Base-by-base conservation (phyloP, 176 grass and related monocot species). In the Oropetium thomaeum region DNA sequence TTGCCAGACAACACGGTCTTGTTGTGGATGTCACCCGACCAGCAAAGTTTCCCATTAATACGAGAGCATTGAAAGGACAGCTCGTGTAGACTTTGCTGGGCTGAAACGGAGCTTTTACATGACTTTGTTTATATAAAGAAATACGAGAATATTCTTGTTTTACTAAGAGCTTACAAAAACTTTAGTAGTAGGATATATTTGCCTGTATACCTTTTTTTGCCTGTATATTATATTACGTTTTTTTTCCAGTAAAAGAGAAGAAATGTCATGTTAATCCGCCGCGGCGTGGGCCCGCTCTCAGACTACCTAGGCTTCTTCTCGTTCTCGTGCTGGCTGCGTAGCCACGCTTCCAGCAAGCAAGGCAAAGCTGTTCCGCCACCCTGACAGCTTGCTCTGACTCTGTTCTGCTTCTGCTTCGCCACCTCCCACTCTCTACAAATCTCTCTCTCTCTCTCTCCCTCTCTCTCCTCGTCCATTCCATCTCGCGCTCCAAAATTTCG, bases 321-420 rank as follows among this genome's bases (percentile, higher is more conserved):
- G n/a, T n/a, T n/a, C 59, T 37, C 6, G 67, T 49, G 29, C 55
- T 83, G 19, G 44, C 39, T 27, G 20, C 70, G 10, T 39, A 20
- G 54, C 64, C 79, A 65, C 62, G 58, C 85, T 72, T 82, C 85
- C 76, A 79, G 72, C 53, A 12, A 41, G 42, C 51, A 52, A 67
- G 40, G 30, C 62, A 26, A 26, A 65, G 69, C 83, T 72, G 82
- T 38, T 77, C 73, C 58, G 22, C 5, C 27, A 20, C 31, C 63
- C 28, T 59, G 38, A 70, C 66, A 80, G 49, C 39, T 51, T 65
- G 49, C 75, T 67, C 75, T 17, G 19, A 42, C 42, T 26, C 51
- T 25, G 4, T 22, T 38, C 28, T 59, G 8, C 55, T 31, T 0
- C 13, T 41, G 10, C 25, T 5, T 42, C n/a, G 10, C 20, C 49